These are phyloP conservation scores for Aspergillus luchuensis DNA, from an alignment of 2,329 filamentous ascomycete species.

Conservation along the genomic window DNA sequence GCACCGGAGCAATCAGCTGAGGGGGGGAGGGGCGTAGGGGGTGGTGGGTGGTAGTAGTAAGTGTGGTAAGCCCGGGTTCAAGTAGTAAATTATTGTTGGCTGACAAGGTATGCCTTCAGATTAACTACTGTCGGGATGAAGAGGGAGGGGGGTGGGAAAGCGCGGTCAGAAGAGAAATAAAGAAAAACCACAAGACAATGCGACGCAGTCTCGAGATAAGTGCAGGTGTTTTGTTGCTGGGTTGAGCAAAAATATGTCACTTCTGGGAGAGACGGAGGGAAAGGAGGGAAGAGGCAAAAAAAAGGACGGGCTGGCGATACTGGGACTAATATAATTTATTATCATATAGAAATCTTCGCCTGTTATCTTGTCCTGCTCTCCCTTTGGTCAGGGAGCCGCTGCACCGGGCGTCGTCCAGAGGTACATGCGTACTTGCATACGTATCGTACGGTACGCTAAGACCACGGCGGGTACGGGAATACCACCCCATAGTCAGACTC, in stretches of 20 bases:
- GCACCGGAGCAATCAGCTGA: constrained; percentile 32
- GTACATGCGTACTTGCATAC: constrained; percentile 14
- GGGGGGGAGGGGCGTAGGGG: constrained; percentile 19
- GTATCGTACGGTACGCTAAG: constrained; percentile 22
- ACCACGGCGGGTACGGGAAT: constrained; percentile 18
- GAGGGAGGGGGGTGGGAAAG: background rate
- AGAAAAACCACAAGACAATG: background rate
- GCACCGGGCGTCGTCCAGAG: constrained; percentile 19
- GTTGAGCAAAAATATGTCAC: background rate
- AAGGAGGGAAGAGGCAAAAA: constrained; percentile 11
- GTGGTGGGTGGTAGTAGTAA: constrained; percentile 13
- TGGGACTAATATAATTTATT: constrained; percentile 19
- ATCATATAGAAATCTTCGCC: constrained; percentile 19
- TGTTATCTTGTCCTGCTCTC: constrained; percentile 20
- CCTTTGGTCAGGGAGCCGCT: constrained; percentile 22
- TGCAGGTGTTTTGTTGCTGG: background rate
- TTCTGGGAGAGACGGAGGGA: constrained; percentile 1
- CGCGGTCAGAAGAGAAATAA: background rate
- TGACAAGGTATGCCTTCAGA: constrained; percentile 1
- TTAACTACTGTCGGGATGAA: background rate
- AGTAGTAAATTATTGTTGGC: constrained; percentile 8
- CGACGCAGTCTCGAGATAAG: background rate
- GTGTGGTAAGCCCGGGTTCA: constrained; percentile 18
- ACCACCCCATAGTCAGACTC: constrained; percentile 2
- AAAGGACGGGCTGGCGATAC: constrained; percentile 11